Evolutionary conservation across 257 asterid genomes (phyloP).

Genomic region (Solanum pennellii): DNA sequence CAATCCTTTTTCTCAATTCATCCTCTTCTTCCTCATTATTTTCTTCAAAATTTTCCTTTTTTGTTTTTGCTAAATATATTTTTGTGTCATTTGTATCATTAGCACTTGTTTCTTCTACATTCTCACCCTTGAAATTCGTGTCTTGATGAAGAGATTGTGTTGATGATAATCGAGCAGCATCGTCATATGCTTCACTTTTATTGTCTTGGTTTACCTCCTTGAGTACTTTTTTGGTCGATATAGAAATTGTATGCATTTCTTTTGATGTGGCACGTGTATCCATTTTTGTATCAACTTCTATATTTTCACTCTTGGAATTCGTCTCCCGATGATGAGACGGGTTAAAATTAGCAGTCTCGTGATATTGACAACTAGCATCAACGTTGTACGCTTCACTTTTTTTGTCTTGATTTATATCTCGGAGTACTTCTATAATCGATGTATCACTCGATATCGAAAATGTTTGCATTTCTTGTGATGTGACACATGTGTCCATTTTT

Average conservation of each 20-base stretch:
- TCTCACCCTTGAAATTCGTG: neutral
- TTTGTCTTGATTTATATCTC: neutral
- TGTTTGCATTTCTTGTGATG: neutral
- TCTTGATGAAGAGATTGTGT: neutral
- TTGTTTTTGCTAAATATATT: neutral
- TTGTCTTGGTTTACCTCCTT: neutral
- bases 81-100: neutral
- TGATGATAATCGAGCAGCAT: neutral
- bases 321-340: neutral
- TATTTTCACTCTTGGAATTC: neutral
- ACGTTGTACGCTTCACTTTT: neutral
- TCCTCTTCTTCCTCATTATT: slow-evolving; percentile 13
- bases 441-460: neutral
- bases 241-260: neutral
- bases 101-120: neutral
- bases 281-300: neutral
- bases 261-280: neutral
- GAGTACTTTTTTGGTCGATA: neutral
- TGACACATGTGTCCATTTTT: neutral
- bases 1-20: slow-evolving; percentile 24
- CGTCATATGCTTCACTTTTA: neutral
- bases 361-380: neutral
- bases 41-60: neutral
- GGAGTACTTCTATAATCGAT: neutral
- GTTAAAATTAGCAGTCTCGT: neutral